Evolutionary conservation across 805 yeast genomes (phyloP).

Genomic region (Cyberlindnera bimundalis): DNA sequence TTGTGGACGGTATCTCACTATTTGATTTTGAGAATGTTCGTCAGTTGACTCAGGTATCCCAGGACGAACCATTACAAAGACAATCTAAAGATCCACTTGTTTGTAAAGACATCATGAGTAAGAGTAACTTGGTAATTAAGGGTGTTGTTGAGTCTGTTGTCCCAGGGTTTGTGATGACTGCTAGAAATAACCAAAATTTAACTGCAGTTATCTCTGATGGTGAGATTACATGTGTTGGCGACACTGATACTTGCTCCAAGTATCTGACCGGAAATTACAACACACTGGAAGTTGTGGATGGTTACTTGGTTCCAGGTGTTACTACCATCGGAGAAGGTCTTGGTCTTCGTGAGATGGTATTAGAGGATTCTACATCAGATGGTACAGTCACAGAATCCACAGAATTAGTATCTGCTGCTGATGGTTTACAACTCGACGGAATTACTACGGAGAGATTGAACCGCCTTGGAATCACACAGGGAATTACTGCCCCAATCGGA

Average conservation of each 20-base stretch:
- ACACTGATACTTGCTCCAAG: not conserved
- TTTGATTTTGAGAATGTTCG: constrained; percentile 4
- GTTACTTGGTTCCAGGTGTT: constrained; percentile 7
- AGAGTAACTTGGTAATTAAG: constrained; percentile 2
- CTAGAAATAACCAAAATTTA: not conserved
- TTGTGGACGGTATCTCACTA: constrained; percentile 8
- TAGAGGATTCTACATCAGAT: constrained; percentile 7
- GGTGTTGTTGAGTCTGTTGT: constrained; percentile 4
- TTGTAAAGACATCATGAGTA: not conserved
- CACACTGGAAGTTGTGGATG: constrained; percentile 2
- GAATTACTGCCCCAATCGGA: constrained; percentile 8
- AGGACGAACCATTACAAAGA: not conserved
- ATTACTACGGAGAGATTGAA: constrained; percentile 5
- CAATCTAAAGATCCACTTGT: not conserved
- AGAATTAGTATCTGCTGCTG: constrained; percentile 8
- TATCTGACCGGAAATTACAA: not conserved
- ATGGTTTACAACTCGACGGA: constrained; percentile 8
- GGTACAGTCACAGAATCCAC: not conserved
- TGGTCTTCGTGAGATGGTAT: constrained; percentile 8
- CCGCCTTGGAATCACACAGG: constrained; percentile 7
- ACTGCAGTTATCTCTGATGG: constrained; percentile 7
- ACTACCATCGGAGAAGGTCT: constrained; percentile 8
- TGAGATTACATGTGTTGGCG: constrained; percentile 6
- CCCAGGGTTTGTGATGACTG: constrained; percentile 3
- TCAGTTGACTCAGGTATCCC: not conserved